Conservation (phyloP, 768 basidiomycete genomes). For the Serendipita sp. region DNA sequence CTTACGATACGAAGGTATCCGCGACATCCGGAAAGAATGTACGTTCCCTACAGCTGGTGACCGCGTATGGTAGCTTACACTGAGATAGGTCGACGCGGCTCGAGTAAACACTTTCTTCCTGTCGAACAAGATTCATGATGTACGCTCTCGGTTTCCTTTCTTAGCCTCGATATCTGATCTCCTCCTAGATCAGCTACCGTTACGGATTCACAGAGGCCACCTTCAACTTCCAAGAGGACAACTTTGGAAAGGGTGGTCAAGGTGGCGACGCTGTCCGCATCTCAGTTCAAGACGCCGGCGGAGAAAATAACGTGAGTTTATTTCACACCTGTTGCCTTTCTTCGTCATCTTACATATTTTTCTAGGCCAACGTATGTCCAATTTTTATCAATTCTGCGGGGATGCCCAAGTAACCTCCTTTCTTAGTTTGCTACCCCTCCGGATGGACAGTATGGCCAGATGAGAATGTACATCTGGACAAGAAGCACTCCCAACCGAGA, state of each 20-base stretch:
- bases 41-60: no score
- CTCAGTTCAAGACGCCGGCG: conserved; percentile 21
- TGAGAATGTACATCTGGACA: conserved; percentile 20
- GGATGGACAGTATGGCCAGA: conserved; percentile 21
- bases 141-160: neutral
- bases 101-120: conserved; percentile 4
- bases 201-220: conserved; percentile 12
- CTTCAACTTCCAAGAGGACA: conserved; percentile 26
- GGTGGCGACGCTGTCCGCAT: conserved; percentile 24
- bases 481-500: conserved; percentile 25
- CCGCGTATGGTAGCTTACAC: no score
- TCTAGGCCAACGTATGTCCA: neutral
- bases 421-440: conserved; percentile 25
- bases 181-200: conserved; percentile 4
- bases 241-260: conserved; percentile 23
- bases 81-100: neutral
- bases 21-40: conserved; percentile 18
- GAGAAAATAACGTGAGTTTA: conserved; percentile 17
- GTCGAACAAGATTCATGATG: conserved; percentile 6
- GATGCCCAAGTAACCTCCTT: conserved; percentile 20
- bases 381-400: neutral
- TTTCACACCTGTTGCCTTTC: conserved; percentile 9
- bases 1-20: conserved; percentile 19
- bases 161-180: neutral
- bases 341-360: conserved; percentile 19